Conservation (phyloP, 139 green algal species). For the Medakamo hakoo region DNA sequence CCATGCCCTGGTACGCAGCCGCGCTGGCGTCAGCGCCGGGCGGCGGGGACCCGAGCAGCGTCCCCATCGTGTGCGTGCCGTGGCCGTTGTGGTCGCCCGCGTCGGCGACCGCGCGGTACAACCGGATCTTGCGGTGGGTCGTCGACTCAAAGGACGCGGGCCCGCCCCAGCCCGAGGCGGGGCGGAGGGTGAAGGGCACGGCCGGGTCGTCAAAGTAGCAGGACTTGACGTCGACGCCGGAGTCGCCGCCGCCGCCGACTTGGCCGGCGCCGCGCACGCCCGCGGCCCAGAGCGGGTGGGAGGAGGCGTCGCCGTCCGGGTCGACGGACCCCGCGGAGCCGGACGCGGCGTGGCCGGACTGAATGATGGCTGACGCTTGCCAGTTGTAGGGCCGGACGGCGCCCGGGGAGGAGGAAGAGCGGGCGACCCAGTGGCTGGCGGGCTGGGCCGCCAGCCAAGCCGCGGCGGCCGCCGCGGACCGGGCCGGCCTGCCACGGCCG, state of each 20-base stretch:
- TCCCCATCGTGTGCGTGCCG: slow-evolving; percentile 74
- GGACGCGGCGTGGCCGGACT: slow-evolving; percentile 12
- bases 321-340: background rate
- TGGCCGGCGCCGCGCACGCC: slow-evolving; percentile 46
- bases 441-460: slow-evolving; percentile 15
- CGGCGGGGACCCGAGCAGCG: slow-evolving; percentile 31
- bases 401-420: too few species aligned
- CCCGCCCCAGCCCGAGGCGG: slow-evolving; percentile 3
- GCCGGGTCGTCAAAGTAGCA: slow-evolving; percentile 19
- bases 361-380: slow-evolving; percentile 28
- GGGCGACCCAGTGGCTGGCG: slow-evolving; percentile 27
- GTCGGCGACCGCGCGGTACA: slow-evolving; percentile 43
- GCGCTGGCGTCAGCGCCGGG: background rate
- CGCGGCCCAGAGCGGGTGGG: slow-evolving; percentile 56
- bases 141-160: slow-evolving; percentile 25
- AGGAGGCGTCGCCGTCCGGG: slow-evolving; percentile 3
- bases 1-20: slow-evolving; percentile 47
- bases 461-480: background rate
- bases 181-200: slow-evolving; percentile 1
- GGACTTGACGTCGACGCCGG: slow-evolving; percentile 65
- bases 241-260: slow-evolving; percentile 78
- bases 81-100: slow-evolving; percentile 58
- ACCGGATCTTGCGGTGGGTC: slow-evolving; percentile 64
- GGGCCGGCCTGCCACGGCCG: background rate
- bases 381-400: slow-evolving; percentile 30